Conservation (phyloP, 495 filamentous ascomycete species). For the Penicillium lividum region DNA sequence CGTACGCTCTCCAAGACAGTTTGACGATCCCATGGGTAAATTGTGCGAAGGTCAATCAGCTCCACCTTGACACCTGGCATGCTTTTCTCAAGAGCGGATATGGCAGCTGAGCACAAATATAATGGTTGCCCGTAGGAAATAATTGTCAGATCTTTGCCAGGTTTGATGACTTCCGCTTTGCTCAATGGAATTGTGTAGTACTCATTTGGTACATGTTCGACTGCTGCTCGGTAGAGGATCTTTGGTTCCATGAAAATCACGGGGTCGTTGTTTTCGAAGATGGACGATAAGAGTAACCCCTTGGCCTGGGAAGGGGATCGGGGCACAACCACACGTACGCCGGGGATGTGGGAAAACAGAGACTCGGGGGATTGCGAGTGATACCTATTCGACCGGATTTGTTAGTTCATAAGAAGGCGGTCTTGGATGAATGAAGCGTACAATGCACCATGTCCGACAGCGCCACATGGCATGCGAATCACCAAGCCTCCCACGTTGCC, state of each 20-base stretch:
- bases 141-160: conserved; percentile 81
- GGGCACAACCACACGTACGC: conserved; percentile 85
- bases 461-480: conserved; percentile 91
- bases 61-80: conserved; percentile 74
- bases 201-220: conserved; percentile 92
- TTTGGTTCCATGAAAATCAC: conserved; percentile 98
- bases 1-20: conserved; percentile 79
- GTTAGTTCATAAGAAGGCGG: conserved; percentile 56
- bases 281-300: conserved; percentile 76
- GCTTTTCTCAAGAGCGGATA: conserved; percentile 77
- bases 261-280: conserved; percentile 82
- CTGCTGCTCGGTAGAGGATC: conserved; percentile 88
- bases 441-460: conserved; percentile 93
- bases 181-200: conserved; percentile 83
- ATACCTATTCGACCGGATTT: conserved; percentile 64
- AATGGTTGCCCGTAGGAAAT: conserved; percentile 91
- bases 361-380: conserved; percentile 93
- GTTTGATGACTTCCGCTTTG: conserved; percentile 85
- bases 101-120: conserved; percentile 81
- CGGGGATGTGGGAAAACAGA: conserved; percentile 90
- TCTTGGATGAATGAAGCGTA: conserved; percentile 72
- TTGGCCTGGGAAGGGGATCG: conserved; percentile 91
- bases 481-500: conserved; percentile 76
- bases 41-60: conserved; percentile 86
- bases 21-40: conserved; percentile 94